Evolutionary conservation across 2,329 filamentous ascomycete species (phyloP).

Genomic region (Colletotrichum abscissum): DNA sequence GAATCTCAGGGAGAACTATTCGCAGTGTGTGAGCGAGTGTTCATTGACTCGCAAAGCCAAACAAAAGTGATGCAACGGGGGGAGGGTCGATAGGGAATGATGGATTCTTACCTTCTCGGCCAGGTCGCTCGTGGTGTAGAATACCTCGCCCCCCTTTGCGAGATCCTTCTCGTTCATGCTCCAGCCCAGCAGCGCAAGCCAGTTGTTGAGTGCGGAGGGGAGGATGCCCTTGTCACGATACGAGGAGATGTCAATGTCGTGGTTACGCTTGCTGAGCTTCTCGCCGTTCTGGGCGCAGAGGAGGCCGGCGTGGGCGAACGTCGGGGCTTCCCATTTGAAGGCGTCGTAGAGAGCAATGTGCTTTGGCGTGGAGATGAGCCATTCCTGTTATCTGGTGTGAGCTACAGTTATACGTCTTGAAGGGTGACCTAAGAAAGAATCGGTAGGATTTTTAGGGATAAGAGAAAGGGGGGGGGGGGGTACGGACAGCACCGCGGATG

Average conservation of each 20-base stretch:
- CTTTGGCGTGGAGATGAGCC: constrained; percentile 92
- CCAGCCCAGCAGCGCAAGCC: constrained; percentile 88
- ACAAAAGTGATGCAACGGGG: not conserved
- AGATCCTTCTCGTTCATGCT: constrained; percentile 64
- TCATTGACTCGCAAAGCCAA: not conserved
- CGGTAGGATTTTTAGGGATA: too few species aligned
- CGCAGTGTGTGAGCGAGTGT: constrained; percentile 38
- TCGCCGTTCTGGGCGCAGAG: constrained; percentile 75
- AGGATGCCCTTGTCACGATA: constrained; percentile 60
- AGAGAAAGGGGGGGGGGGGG: not conserved
- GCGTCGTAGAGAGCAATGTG: constrained; percentile 78
- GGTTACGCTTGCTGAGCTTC: constrained; percentile 88
- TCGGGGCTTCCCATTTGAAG: constrained; percentile 78
- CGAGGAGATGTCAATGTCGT: constrained; percentile 62
- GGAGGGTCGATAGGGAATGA: not conserved
- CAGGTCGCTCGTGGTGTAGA: constrained; percentile 78
- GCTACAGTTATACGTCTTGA: not conserved
- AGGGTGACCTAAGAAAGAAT: too few species aligned
- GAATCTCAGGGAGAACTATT: constrained; percentile 84
- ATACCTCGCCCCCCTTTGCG: constrained; percentile 65
- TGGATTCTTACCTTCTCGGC: constrained; percentile 69
- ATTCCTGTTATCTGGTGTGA: constrained; percentile 69
- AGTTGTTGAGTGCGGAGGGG: constrained; percentile 74
- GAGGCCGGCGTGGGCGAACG: constrained; percentile 85
- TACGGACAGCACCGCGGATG: constrained; percentile 80